A percentile compares a stretch with the other conserved stretches of the same genome.
phyloP scores from a whole-genome alignment of 441 rosid genomes.

The Euphorbia celastroides region DNA sequence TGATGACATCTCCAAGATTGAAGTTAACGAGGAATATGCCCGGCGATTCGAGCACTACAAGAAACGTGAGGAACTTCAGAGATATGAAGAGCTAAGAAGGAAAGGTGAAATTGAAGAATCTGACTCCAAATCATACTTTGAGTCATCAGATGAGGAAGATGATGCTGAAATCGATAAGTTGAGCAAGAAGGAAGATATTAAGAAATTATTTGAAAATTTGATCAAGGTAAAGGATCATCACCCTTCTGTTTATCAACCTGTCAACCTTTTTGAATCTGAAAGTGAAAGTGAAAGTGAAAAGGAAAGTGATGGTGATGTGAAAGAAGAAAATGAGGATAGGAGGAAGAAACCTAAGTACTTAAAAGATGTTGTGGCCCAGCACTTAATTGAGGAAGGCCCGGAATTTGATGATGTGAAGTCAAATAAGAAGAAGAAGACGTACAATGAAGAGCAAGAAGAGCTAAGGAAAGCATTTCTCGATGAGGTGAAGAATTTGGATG shows the following conservation, averaged over 20 bases:
- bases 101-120: constrained; percentile 39
- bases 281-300: constrained; percentile 20
- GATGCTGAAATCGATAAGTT: constrained; percentile 19
- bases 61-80: constrained; percentile 59
- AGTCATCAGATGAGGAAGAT: constrained; percentile 33
- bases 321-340: constrained; percentile 23
- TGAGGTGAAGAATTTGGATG: constrained; percentile 40
- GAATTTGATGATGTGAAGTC: constrained; percentile 31
- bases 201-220: constrained; percentile 42
- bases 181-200: constrained; percentile 24
- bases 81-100: constrained; percentile 40
- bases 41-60: constrained; percentile 50
- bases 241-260: constrained; percentile 37
- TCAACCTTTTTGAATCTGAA: constrained; percentile 40
- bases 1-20: constrained; percentile 31
- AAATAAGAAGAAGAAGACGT: constrained; percentile 26
- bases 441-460: constrained; percentile 58
- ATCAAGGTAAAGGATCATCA: constrained; percentile 46
- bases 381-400: constrained; percentile 55
- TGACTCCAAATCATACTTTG: constrained; percentile 21
- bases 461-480: constrained; percentile 44
- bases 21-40: constrained; percentile 48
- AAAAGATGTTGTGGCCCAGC: constrained; percentile 68
- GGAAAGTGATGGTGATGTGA: constrained; percentile 16
- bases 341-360: constrained; percentile 42